phyloP scores from a whole-genome alignment of 2,329 filamentous ascomycete genomes.

The Penicillium freii region DNA sequence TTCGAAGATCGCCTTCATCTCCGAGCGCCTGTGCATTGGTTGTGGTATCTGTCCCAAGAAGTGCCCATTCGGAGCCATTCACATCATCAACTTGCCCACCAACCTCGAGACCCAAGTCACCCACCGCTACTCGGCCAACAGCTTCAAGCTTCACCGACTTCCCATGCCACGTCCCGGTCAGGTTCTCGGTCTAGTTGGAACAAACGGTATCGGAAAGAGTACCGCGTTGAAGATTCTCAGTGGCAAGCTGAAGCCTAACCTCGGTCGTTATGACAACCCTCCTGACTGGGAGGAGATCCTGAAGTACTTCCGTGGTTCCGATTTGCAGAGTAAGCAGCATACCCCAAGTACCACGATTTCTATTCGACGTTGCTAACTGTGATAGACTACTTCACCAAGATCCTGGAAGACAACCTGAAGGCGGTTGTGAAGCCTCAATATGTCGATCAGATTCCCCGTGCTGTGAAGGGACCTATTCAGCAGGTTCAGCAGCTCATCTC shows the following conservation, averaged over 20 bases:
- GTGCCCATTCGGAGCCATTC: slow-evolving; percentile 97
- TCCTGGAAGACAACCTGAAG: slow-evolving; percentile 94
- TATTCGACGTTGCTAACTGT: slow-evolving; percentile 10
- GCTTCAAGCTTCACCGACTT: slow-evolving; percentile 97
- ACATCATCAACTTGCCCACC: slow-evolving; percentile 99
- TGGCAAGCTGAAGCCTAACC: slow-evolving; percentile 96
- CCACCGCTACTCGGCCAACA: slow-evolving; percentile 98
- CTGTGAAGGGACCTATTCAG: slow-evolving; percentile 78
- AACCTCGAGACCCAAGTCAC: slow-evolving; percentile 98
- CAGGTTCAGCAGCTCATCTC: slow-evolving; percentile 76
- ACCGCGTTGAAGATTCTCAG: slow-evolving; percentile 99
- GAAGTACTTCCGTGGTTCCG: slow-evolving; percentile 96
- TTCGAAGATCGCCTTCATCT: slow-evolving; percentile 97
- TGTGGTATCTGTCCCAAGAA: slow-evolving; percentile 99
- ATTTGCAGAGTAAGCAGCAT: slow-evolving; percentile 76
- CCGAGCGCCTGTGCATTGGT: slow-evolving; percentile 91
- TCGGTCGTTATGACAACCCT: slow-evolving; percentile 92
- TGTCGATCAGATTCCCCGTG: slow-evolving; percentile 95
- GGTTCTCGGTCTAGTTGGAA: slow-evolving; percentile 93
- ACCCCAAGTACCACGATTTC: not conserved
- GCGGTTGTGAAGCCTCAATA: slow-evolving; percentile 99
- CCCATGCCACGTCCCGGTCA: slow-evolving; percentile 95
- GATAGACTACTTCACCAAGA: slow-evolving; percentile 95
- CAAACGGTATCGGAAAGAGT: slow-evolving; percentile 99
- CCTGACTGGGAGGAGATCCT: slow-evolving; percentile 99